Evolutionary conservation across 768 basidiomycete species (phyloP).

Genomic region (Kwoniella sp.): DNA sequence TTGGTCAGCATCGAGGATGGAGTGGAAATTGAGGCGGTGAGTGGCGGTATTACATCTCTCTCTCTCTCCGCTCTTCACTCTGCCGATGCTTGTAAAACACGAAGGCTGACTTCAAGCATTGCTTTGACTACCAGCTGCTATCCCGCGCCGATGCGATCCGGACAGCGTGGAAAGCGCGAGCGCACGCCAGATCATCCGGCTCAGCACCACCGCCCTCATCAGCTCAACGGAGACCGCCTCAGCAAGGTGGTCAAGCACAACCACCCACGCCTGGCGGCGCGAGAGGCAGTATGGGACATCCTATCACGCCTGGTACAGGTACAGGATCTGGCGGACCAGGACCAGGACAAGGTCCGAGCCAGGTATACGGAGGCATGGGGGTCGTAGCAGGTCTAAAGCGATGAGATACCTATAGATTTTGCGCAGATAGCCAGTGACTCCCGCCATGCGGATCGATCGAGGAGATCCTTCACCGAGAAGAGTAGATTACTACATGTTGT

Average conservation of each 20-base stretch:
- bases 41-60: constrained; percentile 43
- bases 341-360: constrained; percentile 15
- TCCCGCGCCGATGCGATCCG: constrained; percentile 39
- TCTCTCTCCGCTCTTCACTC: neutral
- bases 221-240: constrained; percentile 13
- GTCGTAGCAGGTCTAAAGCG: constrained; percentile 39
- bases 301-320: constrained; percentile 21
- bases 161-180: constrained; percentile 45
- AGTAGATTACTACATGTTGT: too few relatives aligned
- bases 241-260: constrained; percentile 6
- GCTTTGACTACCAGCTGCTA: constrained; percentile 21
- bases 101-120: neutral
- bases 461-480: too few relatives aligned
- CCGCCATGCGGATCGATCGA: too few relatives aligned
- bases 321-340: neutral
- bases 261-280: constrained; percentile 35
- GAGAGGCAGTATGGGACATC: constrained; percentile 18
- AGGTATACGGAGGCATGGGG: neutral
- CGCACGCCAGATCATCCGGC: constrained; percentile 1
- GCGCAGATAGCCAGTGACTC: too few relatives aligned
- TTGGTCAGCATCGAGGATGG: constrained; percentile 90
- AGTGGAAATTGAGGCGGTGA: constrained; percentile 81
- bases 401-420: neutral
- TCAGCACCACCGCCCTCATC: constrained; percentile 13
- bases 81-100: neutral